A percentile compares a stretch with the other conserved stretches of the same genome.
Evolutionary conservation across 192 early-diverging fungal species (phyloP).

Genomic region (Gryganskiella cystojenkinii): DNA sequence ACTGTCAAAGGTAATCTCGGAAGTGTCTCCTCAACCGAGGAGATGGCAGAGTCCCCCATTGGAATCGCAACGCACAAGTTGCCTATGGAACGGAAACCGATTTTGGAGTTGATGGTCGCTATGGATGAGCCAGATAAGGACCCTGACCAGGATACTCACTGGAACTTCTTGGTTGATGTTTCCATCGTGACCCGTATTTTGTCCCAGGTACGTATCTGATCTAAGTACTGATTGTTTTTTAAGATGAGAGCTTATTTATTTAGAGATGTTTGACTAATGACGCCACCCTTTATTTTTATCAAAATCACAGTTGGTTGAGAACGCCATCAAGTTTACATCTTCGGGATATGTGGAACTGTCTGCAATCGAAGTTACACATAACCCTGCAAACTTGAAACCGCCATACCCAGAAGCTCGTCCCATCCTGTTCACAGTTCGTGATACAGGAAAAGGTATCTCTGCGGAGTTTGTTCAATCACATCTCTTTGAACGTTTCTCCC

Average conservation of each 20-base stretch:
- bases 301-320: conserved; percentile 44
- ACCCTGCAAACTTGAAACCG: conserved; percentile 20
- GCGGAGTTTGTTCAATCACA: conserved; percentile 54
- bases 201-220: conserved; percentile 18
- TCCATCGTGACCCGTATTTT: conserved; percentile 33
- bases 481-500: conserved; percentile 60
- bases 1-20: neutral
- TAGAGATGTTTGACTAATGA: too few species aligned
- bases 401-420: conserved; percentile 29
- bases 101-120: conserved; percentile 37
- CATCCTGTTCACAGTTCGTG: conserved; percentile 59
- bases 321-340: conserved; percentile 64
- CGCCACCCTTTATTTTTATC: neutral
- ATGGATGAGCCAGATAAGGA: conserved; percentile 40
- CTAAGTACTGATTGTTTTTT: neutral
- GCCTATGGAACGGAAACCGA: conserved; percentile 11
- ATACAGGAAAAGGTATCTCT: conserved; percentile 64
- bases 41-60: conserved; percentile 4
- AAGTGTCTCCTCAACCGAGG: conserved; percentile 1
- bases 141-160: conserved; percentile 29
- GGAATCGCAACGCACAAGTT: conserved; percentile 14
- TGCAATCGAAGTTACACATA: conserved; percentile 21
- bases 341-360: conserved; percentile 61
- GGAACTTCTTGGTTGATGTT: conserved; percentile 36
- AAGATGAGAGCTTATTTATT: neutral